Percentiles rank a stretch among this genome's conserved stretches.
phyloP scores from a whole-genome alignment of 1,284 basidiomycete species.

The Papiliotrema laurentii region DNA sequence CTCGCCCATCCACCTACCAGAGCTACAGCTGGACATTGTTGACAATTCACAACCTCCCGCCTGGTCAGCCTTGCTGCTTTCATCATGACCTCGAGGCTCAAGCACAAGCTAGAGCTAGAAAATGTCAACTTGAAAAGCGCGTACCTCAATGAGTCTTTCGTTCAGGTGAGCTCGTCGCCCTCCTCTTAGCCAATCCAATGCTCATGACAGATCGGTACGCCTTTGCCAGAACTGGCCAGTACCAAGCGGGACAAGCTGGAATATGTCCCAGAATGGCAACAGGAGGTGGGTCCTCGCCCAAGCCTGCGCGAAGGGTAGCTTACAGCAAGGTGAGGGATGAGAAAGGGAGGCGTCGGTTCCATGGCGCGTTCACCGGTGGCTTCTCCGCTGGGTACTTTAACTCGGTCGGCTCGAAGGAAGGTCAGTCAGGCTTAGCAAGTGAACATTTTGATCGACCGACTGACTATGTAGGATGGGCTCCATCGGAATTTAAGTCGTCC shows the following conservation, averaged over 20 bases:
- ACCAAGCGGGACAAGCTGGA: conserved; percentile 79
- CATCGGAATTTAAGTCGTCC: conserved; percentile 84
- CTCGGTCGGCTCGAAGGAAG: conserved; percentile 91
- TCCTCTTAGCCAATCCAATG: no score
- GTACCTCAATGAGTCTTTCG: conserved; percentile 80
- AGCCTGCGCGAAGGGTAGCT: not conserved
- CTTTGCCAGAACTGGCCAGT: conserved; percentile 80
- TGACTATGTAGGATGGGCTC: conserved; percentile 75
- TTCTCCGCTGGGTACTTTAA: conserved; percentile 98
- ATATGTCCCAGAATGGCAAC: conserved; percentile 95
- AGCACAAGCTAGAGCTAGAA: conserved; percentile 68
- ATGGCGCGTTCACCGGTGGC: conserved; percentile 97
- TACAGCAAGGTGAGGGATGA: conserved; percentile 68
- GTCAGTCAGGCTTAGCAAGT: conserved; percentile 50
- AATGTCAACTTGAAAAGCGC: conserved; percentile 69
- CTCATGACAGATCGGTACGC: conserved; percentile 69
- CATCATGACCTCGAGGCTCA: conserved; percentile 53
- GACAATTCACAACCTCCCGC: not conserved
- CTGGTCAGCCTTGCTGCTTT: not conserved
- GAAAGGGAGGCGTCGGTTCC: conserved; percentile 82
- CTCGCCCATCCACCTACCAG: not conserved
- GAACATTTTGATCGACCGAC: conserved; percentile 3
- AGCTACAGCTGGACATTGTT: not conserved
- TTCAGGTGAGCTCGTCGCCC: conserved; percentile 57
- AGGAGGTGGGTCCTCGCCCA: conserved; percentile 62